Conservation (phyloP, 257 asterid genomes). For the Plantago ovata region DNA sequence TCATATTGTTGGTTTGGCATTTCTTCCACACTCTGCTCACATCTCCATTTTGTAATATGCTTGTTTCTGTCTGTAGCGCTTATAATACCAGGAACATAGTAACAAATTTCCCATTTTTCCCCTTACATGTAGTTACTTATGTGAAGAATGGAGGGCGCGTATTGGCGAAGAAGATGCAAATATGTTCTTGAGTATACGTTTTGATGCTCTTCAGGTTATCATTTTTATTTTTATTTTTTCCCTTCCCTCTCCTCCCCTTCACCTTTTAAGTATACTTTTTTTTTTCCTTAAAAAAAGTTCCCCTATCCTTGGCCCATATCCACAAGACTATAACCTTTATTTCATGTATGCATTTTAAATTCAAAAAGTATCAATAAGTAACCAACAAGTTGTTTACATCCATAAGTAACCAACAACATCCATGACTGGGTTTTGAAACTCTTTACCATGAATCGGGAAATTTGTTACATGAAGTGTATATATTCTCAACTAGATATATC, state of each 20-base stretch:
- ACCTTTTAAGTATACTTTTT: no score
- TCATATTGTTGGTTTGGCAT: not conserved
- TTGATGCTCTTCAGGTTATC: conserved; percentile 61
- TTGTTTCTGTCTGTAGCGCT: conserved; percentile 11
- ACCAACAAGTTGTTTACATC: not conserved
- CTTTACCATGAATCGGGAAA: no score
- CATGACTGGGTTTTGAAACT: not conserved
- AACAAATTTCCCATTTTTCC: conserved; percentile 9
- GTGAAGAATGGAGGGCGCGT: conserved; percentile 80
- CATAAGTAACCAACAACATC: no score
- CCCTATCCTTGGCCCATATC: no score
- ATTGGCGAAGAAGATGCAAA: conserved; percentile 34
- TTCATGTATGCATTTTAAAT: not conserved
- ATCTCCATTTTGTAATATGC: conserved; percentile 3
- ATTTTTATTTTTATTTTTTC: conserved; percentile 19
- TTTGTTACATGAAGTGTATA: no score
- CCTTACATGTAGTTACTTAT: conserved; percentile 61
- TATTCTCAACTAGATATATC: conserved; percentile 1
- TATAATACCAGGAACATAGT: conserved; percentile 16
- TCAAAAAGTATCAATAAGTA: not conserved
- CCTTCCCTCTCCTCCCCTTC: no score
- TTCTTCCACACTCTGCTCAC: not conserved
- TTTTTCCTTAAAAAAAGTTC: no score
- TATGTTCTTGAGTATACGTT: conserved; percentile 48
- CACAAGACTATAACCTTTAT: not conserved